Evolutionary conservation across 805 yeast genomes (phyloP).

Genomic region (Nakazawaea ambrosiae): DNA sequence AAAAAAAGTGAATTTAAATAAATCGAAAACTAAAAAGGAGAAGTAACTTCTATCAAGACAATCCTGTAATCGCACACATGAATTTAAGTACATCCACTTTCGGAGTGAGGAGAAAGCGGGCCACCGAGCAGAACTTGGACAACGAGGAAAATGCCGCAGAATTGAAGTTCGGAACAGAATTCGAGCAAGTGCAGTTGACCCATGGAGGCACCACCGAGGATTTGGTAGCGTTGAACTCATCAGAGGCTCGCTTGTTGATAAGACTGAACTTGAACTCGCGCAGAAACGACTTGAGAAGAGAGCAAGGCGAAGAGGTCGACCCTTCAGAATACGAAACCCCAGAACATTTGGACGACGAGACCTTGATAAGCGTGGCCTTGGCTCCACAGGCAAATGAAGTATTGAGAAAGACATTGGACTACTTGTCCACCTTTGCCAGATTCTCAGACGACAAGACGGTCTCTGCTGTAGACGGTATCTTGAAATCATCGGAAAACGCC

Average conservation of each 20-base stretch:
- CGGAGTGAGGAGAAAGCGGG: slow-evolving; percentile 67
- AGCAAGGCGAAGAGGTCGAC: slow-evolving; percentile 27
- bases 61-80: no score
- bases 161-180: slow-evolving; percentile 88
- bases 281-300: slow-evolving; percentile 23
- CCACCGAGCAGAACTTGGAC: slow-evolving; percentile 52
- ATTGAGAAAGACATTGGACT: slow-evolving; percentile 85
- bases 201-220: slow-evolving; percentile 75
- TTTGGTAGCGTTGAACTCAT: slow-evolving; percentile 76
- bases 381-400: slow-evolving; percentile 83
- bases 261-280: slow-evolving; percentile 84
- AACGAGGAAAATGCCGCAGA: slow-evolving; percentile 92
- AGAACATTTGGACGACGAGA: slow-evolving; percentile 36
- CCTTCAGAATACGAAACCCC: slow-evolving; percentile 21
- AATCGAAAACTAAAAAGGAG: no score
- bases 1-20: no score
- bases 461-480: slow-evolving; percentile 83
- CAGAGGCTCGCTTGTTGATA: slow-evolving; percentile 85
- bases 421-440: slow-evolving; percentile 77
- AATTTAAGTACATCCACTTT: slow-evolving; percentile 85
- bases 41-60: no score
- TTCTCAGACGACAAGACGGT: slow-evolving; percentile 91
- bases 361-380: slow-evolving; percentile 41
- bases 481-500: slow-evolving; percentile 65
- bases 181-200: slow-evolving; percentile 70